phyloP scores from a whole-genome alignment of 2,329 filamentous ascomycete species.

The Penicillium sp. region DNA sequence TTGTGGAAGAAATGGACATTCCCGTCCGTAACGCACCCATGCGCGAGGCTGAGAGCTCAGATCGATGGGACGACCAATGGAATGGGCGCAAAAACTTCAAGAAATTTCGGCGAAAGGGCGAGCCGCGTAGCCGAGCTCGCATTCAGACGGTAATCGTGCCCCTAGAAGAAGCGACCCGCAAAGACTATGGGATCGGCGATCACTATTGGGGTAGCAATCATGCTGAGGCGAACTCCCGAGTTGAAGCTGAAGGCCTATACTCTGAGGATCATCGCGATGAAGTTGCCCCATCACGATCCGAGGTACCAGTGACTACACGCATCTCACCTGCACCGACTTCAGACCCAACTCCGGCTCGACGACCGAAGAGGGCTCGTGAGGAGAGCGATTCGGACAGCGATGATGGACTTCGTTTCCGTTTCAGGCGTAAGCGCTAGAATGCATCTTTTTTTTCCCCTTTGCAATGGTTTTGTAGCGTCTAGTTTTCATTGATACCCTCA shows the following conservation, averaged over 20 bases:
- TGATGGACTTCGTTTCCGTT: conserved; percentile 56
- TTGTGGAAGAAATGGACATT: conserved; percentile 74
- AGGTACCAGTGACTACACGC: conserved; percentile 6
- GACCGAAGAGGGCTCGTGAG: conserved; percentile 36
- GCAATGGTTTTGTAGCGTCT: conserved; percentile 7
- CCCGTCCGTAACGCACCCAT: conserved; percentile 33
- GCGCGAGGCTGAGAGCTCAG: conserved; percentile 45
- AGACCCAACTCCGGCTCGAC: conserved; percentile 22
- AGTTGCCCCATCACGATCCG: conserved; percentile 6
- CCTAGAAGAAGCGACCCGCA: conserved; percentile 68
- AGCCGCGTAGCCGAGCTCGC: conserved; percentile 39
- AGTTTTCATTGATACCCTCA: conserved; percentile 16
- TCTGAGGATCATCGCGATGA: conserved; percentile 10
- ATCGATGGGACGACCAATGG: conserved; percentile 84
- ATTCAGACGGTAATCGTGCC: conserved; percentile 63
- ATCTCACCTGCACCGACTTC: conserved; percentile 16
- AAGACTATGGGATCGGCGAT: conserved; percentile 71
- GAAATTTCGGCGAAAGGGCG: conserved; percentile 59
- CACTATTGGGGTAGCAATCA: conserved; percentile 61
- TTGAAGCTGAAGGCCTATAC: conserved; percentile 20
- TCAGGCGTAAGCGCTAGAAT: conserved; percentile 46
- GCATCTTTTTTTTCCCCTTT: not conserved
- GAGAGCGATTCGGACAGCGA: conserved; percentile 55
- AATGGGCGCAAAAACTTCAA: conserved; percentile 97
- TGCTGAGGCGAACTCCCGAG: conserved; percentile 20